phyloP scores from a whole-genome alignment of 2,329 filamentous ascomycete species.

The Cladosporium sphaerospermum region DNA sequence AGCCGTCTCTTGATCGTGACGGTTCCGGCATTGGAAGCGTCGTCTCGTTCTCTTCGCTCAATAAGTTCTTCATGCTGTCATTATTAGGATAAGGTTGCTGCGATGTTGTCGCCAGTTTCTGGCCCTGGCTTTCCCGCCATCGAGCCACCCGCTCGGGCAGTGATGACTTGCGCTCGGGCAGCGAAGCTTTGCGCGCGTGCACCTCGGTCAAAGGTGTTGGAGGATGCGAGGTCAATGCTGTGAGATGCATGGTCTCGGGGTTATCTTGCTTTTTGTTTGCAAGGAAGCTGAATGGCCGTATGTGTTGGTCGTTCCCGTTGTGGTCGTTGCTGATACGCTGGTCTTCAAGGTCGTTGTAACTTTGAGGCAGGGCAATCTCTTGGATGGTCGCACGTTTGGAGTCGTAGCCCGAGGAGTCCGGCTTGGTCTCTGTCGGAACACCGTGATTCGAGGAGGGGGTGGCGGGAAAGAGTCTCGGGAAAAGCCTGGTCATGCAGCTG shows the following conservation, averaged over 20 bases:
- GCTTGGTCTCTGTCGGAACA: neutral
- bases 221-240: neutral
- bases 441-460: neutral
- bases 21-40: neutral
- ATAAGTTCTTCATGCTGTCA: conserved; percentile 9
- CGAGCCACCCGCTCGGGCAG: conserved; percentile 2
- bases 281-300: neutral
- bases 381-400: conserved; percentile 3
- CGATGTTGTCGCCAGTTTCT: neutral
- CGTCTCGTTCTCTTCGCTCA: conserved; percentile 6
- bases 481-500: conserved; percentile 23
- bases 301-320: neutral
- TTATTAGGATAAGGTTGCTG: neutral
- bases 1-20: conserved; percentile 4
- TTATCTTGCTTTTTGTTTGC: conserved; percentile 2
- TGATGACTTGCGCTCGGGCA: conserved; percentile 6
- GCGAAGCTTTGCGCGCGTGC: conserved; percentile 7
- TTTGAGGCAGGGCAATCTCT: conserved; percentile 1
- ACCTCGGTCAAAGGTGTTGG: neutral
- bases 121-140: conserved; percentile 7
- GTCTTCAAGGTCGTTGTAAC: neutral
- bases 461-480: conserved; percentile 21
- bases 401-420: neutral
- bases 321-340: neutral
- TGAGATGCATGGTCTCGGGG: conserved; percentile 4